phyloP scores from a whole-genome alignment of 257 asterid genomes.

The Capsicum chinense region DNA sequence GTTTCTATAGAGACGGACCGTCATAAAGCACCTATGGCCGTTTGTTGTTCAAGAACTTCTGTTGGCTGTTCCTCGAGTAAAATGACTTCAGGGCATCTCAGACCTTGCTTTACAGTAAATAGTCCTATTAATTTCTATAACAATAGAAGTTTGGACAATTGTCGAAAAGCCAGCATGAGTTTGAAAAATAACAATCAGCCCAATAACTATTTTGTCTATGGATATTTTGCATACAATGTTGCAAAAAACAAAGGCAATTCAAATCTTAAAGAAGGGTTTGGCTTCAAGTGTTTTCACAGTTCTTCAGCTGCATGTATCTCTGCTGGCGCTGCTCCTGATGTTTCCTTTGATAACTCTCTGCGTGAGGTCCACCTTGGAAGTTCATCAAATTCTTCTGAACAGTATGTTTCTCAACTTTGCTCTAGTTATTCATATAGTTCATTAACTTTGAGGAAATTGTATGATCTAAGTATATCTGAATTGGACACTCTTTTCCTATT shows the following conservation, averaged over 20 bases:
- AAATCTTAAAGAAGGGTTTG: conserved; percentile 52
- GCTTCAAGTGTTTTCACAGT: conserved; percentile 51
- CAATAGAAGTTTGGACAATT: conserved; percentile 46
- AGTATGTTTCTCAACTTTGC: conserved; percentile 56
- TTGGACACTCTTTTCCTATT: neutral
- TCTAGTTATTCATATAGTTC: conserved; percentile 4
- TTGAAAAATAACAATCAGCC: conserved; percentile 63
- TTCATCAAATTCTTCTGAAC: conserved; percentile 58
- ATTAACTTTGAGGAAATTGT: neutral
- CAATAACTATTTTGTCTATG: conserved; percentile 59
- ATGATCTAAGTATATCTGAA: neutral
- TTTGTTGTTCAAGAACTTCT: conserved; percentile 51
- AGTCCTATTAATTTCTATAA: conserved; percentile 45
- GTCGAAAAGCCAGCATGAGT: conserved; percentile 63
- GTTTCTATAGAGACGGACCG: conserved; percentile 38
- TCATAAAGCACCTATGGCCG: conserved; percentile 59
- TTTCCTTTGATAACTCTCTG: conserved; percentile 60
- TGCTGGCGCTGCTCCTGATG: conserved; percentile 69
- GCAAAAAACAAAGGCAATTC: conserved; percentile 52
- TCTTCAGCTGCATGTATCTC: conserved; percentile 61
- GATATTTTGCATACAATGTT: conserved; percentile 64
- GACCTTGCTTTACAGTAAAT: conserved; percentile 45
- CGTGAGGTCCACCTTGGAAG: conserved; percentile 51
- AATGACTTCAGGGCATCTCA: conserved; percentile 45
- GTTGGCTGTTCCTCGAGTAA: conserved; percentile 43